These are phyloP conservation scores for Xylaria cubensis DNA, from an alignment of 495 filamentous ascomycete genomes.

Conservation along the genomic window DNA sequence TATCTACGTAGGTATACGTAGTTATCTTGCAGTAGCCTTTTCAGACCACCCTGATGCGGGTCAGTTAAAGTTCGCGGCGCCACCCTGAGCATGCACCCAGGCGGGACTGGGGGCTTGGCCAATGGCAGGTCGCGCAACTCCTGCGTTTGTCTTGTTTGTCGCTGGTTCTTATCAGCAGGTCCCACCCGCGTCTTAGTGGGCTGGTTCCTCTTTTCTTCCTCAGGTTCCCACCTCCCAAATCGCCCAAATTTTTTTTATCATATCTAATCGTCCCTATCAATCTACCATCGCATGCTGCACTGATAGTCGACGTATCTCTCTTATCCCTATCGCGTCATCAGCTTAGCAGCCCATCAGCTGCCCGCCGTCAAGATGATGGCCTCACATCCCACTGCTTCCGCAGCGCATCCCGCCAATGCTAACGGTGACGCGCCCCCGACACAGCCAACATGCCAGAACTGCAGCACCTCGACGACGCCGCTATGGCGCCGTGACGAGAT, in stretches of 20 bases:
- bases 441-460: conserved; percentile 98
- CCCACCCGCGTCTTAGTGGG: conserved; percentile 20
- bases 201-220: conserved; percentile 20
- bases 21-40: neutral
- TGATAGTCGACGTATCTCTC: conserved; percentile 31
- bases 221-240: conserved; percentile 35
- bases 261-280: conserved; percentile 42
- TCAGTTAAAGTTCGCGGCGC: neutral
- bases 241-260: conserved; percentile 41
- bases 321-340: conserved; percentile 26
- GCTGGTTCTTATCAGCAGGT: conserved; percentile 24
- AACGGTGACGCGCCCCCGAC: conserved; percentile 65
- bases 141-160: neutral
- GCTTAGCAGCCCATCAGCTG: conserved; percentile 15
- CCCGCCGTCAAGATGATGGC: conserved; percentile 41
- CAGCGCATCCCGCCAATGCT: conserved; percentile 38
- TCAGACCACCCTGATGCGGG: neutral
- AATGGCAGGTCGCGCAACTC: conserved; percentile 3
- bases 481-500: conserved; percentile 97
- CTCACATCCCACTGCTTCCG: conserved; percentile 40
- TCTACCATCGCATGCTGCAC: conserved; percentile 31
- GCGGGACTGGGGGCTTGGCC: neutral
- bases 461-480: conserved; percentile 91
- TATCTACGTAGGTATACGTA: neutral
- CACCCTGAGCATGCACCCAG: neutral